Conservation (phyloP, 495 filamentous ascomycete species). For the Chlorociboria aeruginascens region DNA sequence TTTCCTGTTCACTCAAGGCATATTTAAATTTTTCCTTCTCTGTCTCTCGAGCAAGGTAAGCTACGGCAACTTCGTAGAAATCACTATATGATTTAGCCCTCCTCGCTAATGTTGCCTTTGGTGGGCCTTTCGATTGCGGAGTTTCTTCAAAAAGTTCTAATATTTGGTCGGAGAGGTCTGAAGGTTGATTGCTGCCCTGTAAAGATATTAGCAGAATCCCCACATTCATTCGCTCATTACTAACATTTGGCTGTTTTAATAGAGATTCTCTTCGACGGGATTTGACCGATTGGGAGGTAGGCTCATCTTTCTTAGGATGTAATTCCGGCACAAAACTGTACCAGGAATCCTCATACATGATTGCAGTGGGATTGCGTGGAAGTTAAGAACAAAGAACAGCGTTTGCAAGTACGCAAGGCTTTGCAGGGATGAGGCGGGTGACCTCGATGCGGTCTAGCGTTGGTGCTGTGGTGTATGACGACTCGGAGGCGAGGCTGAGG, state of each 20-base stretch:
- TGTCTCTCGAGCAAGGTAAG: constrained; percentile 37
- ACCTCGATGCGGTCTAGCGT: background rate
- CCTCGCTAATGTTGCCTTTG: constrained; percentile 46
- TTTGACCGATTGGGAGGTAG: constrained; percentile 25
- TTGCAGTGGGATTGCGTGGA: background rate
- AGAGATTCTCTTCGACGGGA: constrained; percentile 52
- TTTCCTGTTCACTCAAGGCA: constrained; percentile 12
- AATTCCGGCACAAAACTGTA: constrained; percentile 51
- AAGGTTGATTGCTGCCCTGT: constrained; percentile 27
- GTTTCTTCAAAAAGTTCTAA: constrained; percentile 39
- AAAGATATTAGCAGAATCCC: too few species aligned
- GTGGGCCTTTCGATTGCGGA: constrained; percentile 39
- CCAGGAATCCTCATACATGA: constrained; percentile 71
- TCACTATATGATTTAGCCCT: constrained; percentile 69
- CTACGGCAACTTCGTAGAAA: constrained; percentile 51
- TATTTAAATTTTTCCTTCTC: constrained; percentile 30
- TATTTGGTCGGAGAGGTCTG: constrained; percentile 27
- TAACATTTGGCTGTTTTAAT: constrained; percentile 58
- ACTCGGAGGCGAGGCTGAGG: constrained; percentile 9
- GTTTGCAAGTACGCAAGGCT: background rate
- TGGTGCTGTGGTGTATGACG: background rate
- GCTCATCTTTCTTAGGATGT: constrained; percentile 32
- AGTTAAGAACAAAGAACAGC: background rate
- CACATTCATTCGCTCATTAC: constrained; percentile 8
- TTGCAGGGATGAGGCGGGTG: background rate